These are phyloP conservation scores for Naematelia aurantialba DNA, from an alignment of 768 basidiomycete species.

Conservation along the genomic window DNA sequence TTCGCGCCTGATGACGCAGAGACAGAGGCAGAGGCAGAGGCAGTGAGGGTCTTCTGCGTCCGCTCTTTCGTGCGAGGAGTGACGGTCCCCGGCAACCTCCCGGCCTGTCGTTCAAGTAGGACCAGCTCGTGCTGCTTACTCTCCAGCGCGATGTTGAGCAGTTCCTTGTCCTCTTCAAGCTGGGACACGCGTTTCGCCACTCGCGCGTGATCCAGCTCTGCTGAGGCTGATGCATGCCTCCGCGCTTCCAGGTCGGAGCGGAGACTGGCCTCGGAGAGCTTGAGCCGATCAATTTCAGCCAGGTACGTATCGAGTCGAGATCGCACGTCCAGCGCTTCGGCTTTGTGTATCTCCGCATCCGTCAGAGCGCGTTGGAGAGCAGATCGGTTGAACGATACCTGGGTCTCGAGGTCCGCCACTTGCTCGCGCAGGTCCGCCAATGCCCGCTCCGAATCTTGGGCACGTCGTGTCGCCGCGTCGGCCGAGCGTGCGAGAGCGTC, in stretches of 20 bases:
- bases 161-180: constrained; percentile 21
- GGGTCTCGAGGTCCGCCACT: too few relatives aligned
- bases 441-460: too few relatives aligned
- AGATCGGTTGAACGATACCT: too few relatives aligned
- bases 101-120: constrained; percentile 16
- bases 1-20: too few relatives aligned
- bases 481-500: constrained; percentile 1
- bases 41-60: too few relatives aligned
- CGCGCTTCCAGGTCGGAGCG: constrained; percentile 10
- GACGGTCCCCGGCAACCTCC: background rate
- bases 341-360: constrained; percentile 22
- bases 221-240: constrained; percentile 2
- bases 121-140: constrained; percentile 27
- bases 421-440: too few relatives aligned
- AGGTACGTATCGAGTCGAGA: constrained; percentile 26
- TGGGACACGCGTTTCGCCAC: constrained; percentile 15
- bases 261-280: constrained; percentile 24
- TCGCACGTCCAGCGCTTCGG: constrained; percentile 12
- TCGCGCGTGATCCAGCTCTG: constrained; percentile 12
- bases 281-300: constrained; percentile 33
- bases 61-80: constrained; percentile 4
- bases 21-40: too few relatives aligned
- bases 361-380: too few relatives aligned
- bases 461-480: too few relatives aligned
- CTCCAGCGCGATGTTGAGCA: constrained; percentile 30